phyloP scores from a whole-genome alignment of 345 rosid genomes.

The Lenwebbia sp. region DNA sequence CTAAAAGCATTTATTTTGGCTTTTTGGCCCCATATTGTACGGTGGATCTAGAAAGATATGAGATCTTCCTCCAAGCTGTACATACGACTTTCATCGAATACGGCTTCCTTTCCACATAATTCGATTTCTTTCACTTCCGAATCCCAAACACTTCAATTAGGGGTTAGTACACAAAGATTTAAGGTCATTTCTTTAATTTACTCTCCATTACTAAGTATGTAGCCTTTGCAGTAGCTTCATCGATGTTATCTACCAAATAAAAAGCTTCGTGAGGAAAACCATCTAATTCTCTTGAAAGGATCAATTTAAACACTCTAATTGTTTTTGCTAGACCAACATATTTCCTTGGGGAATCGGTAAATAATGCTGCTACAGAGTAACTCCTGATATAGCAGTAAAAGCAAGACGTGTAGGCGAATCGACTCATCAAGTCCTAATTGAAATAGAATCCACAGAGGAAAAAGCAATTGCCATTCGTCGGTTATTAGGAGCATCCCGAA shows the following conservation, averaged over 20 bases:
- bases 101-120: no score
- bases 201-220: no score
- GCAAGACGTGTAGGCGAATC: fast-evolving
- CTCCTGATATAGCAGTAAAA: fast-evolving
- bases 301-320: neutral
- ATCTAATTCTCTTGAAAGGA: neutral
- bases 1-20: no score
- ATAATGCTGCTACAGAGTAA: neutral
- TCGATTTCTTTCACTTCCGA: no score
- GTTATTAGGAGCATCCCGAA: neutral
- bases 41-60: no score
- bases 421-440: neutral
- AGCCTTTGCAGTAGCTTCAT: neutral
- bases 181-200: no score
- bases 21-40: no score
- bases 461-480: neutral
- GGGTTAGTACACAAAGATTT: no score
- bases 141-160: no score
- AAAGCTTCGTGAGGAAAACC: neutral
- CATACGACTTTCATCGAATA: no score
- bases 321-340: neutral
- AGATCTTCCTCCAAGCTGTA: no score
- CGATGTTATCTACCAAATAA: neutral
- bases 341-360: neutral
- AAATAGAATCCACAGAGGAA: neutral